Base-by-base conservation (phyloP, 805 yeast genomes). In the Spathaspora sp. region DNA sequence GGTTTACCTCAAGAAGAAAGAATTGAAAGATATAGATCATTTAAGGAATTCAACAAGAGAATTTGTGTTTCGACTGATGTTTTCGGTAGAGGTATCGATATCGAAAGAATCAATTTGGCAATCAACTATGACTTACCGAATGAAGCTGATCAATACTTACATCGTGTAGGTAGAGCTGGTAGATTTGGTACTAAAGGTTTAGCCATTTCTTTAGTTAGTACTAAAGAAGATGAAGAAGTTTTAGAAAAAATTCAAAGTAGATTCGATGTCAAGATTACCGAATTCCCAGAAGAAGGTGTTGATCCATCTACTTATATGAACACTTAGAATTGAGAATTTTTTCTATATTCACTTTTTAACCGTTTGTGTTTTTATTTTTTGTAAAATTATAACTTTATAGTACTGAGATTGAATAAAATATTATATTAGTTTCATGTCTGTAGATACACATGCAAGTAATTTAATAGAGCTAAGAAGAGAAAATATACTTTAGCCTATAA, bases 161-260 rank as follows among this genome's bases (percentile, higher is more conserved):
- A 93, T 80, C 90, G 99, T 79, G 99, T 93, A 57, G 99, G 99
- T 68, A 91, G 99, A 84, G 99, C 99, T 61, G 99, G 99, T 77
- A 92, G 99, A 82, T 93, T 93, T 65, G 99, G 99, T 79, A 93
- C 99, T 69, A 93, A 93, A 79, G 99, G 99, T 78, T 84, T 94
- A 64, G 96, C 97, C 49, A 81, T 94, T 53, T 89, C 97, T 42
- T 89, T 93, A 59, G 94, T 94, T 50, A 79, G 94, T 43, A 79
- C 85, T 53, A 87, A 84, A 63, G 93, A 85, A 57, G 99, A 94
- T 68, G 91, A 90, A 73, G 89, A 86, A 75, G 88, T 92, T 43
- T 80, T 94, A 71, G 87, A 81, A 65, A 87, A 90, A 76, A 94
- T 94, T 68, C 99, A 94, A 79, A 96, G 89, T 62, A 86, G 98